These are phyloP conservation scores for Colletotrichum kahawae DNA, from an alignment of 2,329 filamentous ascomycete species.

Conservation along the genomic window DNA sequence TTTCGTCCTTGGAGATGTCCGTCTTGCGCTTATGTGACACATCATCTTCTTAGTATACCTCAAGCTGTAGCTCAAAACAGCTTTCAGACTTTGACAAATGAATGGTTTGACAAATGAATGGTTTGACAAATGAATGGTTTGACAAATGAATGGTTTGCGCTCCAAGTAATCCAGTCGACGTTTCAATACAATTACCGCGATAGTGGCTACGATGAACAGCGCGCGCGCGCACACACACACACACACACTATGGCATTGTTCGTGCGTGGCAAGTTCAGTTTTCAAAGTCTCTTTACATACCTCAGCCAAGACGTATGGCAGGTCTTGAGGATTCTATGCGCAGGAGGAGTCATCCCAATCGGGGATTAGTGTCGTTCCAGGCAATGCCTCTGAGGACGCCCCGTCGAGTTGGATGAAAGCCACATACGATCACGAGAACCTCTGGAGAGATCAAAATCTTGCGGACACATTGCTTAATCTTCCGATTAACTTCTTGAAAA, in stretches of 20 bases:
- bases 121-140: no score
- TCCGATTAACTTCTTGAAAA: background rate
- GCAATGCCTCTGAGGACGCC: background rate
- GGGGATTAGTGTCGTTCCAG: background rate
- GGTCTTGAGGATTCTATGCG: no score
- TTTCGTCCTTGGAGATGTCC: background rate
- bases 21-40: background rate
- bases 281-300: no score
- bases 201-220: background rate
- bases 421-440: background rate
- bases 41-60: background rate
- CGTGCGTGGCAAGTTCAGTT: background rate
- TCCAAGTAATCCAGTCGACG: rapidly evolving
- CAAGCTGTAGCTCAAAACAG: background rate
- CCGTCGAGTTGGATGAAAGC: background rate
- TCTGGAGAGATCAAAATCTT: background rate
- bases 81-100: background rate
- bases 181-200: rapidly evolving
- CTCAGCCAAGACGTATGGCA: no score
- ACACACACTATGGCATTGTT: background rate
- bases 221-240: no score
- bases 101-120: no score
- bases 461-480: no score
- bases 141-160: background rate
- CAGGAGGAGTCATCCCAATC: background rate